Conservation (phyloP, 169 alveolate genomes). For the Plasmodium gallinaceum region DNA sequence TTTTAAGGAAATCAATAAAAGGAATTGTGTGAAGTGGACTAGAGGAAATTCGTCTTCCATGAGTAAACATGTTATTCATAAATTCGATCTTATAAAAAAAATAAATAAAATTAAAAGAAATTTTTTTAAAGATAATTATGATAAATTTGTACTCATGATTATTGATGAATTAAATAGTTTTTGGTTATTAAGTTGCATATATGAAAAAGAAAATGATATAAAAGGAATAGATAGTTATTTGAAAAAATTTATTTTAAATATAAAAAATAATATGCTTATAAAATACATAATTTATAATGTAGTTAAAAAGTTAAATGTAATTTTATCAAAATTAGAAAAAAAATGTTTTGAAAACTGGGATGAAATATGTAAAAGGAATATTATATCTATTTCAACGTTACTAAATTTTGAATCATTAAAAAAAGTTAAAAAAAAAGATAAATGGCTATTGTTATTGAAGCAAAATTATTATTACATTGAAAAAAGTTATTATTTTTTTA, state of each 20-base stretch:
- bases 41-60: background rate
- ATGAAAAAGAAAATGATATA: background rate
- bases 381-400: conserved; percentile 18
- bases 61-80: conserved; percentile 16
- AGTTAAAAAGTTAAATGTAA: conserved; percentile 10
- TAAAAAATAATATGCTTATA: conserved; percentile 24
- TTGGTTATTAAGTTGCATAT: background rate
- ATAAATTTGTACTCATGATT: conserved; percentile 15
- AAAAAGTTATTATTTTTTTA: conserved; percentile 54
- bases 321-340: conserved; percentile 25
- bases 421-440: conserved; percentile 54
- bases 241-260: conserved; percentile 18
- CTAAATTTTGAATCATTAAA: conserved; percentile 20
- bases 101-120: conserved; percentile 30
- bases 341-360: background rate
- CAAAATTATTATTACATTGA: conserved; percentile 55
- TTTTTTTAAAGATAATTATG: conserved; percentile 9
- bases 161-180: conserved; percentile 3
- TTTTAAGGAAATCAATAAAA: background rate
- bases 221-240: background rate
- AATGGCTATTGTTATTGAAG: conserved; percentile 23
- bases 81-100: conserved; percentile 19
- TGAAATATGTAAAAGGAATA: conserved; percentile 14
- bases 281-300: conserved; percentile 25
- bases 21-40: background rate